Percentiles rank a stretch among this genome's conserved stretches.
Evolutionary conservation across 257 asterid species (phyloP).

Genomic region (Henckelia pumila): DNA sequence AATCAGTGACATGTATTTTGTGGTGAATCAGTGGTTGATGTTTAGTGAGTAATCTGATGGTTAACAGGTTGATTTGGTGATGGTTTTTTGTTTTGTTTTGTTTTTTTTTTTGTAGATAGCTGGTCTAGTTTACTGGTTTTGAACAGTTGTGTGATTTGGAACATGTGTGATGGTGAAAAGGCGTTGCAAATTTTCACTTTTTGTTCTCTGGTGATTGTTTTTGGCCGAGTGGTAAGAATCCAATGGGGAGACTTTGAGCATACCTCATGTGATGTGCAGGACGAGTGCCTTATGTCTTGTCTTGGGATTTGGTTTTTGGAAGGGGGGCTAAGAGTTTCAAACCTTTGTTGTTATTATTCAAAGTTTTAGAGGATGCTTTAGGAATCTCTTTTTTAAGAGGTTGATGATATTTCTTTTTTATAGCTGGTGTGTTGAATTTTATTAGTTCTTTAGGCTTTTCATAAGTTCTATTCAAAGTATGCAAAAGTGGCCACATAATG

Average conservation of each 20-base stretch:
- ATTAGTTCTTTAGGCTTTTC: not conserved
- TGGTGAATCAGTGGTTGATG: constrained; percentile 11
- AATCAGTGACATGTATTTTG: not conserved
- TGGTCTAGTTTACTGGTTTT: constrained; percentile 6
- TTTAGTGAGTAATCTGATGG: constrained; percentile 20
- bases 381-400: not conserved
- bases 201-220: constrained; percentile 17
- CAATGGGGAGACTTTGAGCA: constrained; percentile 2
- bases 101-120: constrained; percentile 5
- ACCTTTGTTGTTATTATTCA: not conserved
- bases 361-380: not conserved
- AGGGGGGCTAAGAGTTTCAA: constrained; percentile 2
- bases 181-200: constrained; percentile 19
- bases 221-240: constrained; percentile 25
- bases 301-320: constrained; percentile 10
- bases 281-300: not conserved
- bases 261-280: constrained; percentile 13
- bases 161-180: constrained; percentile 30
- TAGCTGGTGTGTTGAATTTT: constrained; percentile 13
- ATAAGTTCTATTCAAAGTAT: not conserved
- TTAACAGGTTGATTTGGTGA: not conserved
- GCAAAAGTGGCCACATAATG: constrained; percentile 5
- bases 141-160: constrained; percentile 20
- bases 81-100: not conserved
- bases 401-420: not conserved